Conservation (phyloP, 768 basidiomycete genomes). For the Suillus subaureus region DNA sequence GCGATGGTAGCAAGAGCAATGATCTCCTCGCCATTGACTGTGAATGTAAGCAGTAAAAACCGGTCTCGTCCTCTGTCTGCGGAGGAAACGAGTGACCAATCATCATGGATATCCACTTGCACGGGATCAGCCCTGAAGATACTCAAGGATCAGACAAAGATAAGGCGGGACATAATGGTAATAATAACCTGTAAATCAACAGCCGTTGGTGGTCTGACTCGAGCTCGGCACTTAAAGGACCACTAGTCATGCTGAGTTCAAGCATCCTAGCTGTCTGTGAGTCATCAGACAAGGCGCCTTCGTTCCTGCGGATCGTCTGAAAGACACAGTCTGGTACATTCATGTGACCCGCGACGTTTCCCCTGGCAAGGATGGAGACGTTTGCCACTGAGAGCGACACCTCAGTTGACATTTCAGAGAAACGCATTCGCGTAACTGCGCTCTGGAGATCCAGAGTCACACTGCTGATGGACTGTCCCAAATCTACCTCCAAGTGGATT, state of each 20-base stretch:
- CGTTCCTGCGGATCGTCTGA: constrained; percentile 65
- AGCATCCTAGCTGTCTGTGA: constrained; percentile 54
- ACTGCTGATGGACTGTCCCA: constrained; percentile 83
- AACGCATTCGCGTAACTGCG: constrained; percentile 62
- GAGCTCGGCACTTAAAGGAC: constrained; percentile 62
- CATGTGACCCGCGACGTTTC: constrained; percentile 72
- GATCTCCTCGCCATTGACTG: constrained; percentile 69
- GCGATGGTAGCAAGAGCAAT: constrained; percentile 68
- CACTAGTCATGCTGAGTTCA: constrained; percentile 75
- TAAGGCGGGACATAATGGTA: not conserved
- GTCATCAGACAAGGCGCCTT: constrained; percentile 38
- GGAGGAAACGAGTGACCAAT: constrained; percentile 66
- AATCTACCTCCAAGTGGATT: constrained; percentile 75
- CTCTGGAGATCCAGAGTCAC: constrained; percentile 67
- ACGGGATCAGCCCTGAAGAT: constrained; percentile 72
- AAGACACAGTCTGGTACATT: constrained; percentile 73
- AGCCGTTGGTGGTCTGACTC: constrained; percentile 79
- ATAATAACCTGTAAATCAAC: constrained; percentile 70
- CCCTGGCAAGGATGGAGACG: constrained; percentile 56
- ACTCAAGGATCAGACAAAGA: constrained; percentile 10
- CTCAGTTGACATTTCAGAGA: constrained; percentile 63
- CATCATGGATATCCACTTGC: constrained; percentile 72
- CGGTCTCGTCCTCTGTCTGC: constrained; percentile 42
- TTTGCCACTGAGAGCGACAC: constrained; percentile 67
- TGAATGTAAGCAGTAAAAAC: constrained; percentile 75